Evolutionary conservation across 352 stramenopile species (phyloP).

Genomic region (Discostella stelligera): DNA sequence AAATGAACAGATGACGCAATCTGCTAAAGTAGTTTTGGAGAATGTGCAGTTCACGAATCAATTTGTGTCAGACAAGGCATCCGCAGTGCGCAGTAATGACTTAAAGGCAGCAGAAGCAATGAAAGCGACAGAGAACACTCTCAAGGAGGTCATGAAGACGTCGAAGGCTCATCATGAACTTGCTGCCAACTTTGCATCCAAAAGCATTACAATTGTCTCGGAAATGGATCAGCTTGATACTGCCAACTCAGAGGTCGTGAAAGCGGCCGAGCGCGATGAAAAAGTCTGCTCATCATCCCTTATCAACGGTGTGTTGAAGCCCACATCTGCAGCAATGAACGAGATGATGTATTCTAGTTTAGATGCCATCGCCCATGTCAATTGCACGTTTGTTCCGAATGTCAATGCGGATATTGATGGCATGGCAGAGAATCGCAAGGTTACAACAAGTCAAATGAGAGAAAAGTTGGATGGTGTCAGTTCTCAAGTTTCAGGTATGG

Average conservation of each 20-base stretch:
- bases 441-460: slow-evolving; percentile 25
- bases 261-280: slow-evolving; percentile 39
- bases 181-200: slow-evolving; percentile 23
- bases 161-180: slow-evolving; percentile 28
- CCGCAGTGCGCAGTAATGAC: slow-evolving; percentile 31
- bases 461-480: slow-evolving; percentile 20
- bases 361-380: slow-evolving; percentile 18
- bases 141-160: slow-evolving; percentile 32
- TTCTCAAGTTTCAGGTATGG: slow-evolving; percentile 17
- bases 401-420: slow-evolving; percentile 27
- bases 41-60: slow-evolving; percentile 41
- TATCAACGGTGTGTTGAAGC: slow-evolving; percentile 36
- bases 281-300: slow-evolving; percentile 32
- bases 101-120: slow-evolving; percentile 29
- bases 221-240: slow-evolving; percentile 44
- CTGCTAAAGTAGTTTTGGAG: slow-evolving; percentile 36
- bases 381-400: slow-evolving; percentile 17
- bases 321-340: slow-evolving; percentile 27
- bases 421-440: slow-evolving; percentile 10
- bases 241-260: slow-evolving; percentile 18
- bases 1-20: slow-evolving; percentile 31
- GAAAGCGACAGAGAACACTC: slow-evolving; percentile 15
- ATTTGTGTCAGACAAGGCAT: slow-evolving; percentile 31
- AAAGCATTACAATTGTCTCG: slow-evolving; percentile 21
- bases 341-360: slow-evolving; percentile 25